phyloP scores from a whole-genome alignment of 148 eudicot genomes.

The Spergularia bocconei region DNA sequence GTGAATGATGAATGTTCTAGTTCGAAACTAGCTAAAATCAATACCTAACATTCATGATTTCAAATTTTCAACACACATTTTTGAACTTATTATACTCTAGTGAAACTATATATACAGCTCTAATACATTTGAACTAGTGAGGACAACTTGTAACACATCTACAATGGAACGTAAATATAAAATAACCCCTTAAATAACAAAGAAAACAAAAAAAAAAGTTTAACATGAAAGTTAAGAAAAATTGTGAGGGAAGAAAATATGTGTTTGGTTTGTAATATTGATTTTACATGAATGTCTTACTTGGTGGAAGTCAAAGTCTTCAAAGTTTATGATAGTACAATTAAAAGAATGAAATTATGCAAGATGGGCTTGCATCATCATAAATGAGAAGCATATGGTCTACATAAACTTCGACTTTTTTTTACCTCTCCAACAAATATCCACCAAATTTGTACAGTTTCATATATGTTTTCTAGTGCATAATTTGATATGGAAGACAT shows the following conservation, averaged over 20 bases:
- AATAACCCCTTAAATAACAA: not conserved
- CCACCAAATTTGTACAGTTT: not conserved
- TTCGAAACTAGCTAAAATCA: too few species aligned
- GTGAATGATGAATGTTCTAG: not conserved
- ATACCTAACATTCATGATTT: too few species aligned
- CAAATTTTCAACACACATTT: too few species aligned
- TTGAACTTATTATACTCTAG: too few species aligned
- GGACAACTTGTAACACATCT: too few species aligned
- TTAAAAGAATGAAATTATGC: conserved; percentile 5
- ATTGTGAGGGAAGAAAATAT: not conserved
- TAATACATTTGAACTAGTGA: too few species aligned
- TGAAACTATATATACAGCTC: too few species aligned
- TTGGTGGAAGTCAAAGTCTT: conserved; percentile 14
- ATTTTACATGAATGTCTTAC: conserved; percentile 20
- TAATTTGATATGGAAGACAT: not conserved
- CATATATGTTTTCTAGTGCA: conserved; percentile 4
- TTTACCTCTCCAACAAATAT: conserved; percentile 13
- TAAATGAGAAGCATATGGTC: conserved; percentile 9
- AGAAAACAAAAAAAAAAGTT: not conserved
- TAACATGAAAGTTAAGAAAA: not conserved
- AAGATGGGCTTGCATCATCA: conserved; percentile 17
- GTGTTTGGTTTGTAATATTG: conserved; percentile 15
- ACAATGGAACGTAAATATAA: too few species aligned
- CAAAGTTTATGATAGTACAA: not conserved
- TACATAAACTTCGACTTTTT: not conserved